A percentile compares a stretch with the other conserved stretches of the same genome.
Evolutionary conservation across 2,329 filamentous ascomycete species (phyloP).

Genomic region (Podosphaera fusca): DNA sequence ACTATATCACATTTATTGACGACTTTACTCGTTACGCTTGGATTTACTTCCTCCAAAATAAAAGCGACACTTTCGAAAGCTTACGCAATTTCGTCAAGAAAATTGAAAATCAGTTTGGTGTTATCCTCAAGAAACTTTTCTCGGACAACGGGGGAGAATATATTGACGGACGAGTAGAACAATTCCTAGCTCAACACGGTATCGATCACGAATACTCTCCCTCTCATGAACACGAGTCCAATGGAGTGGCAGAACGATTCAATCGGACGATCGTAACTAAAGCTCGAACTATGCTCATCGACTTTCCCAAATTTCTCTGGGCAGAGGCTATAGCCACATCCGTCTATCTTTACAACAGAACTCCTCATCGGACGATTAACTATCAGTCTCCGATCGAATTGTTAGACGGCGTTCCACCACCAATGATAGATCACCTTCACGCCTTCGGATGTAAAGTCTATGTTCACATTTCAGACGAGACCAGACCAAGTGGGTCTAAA

Average conservation of each 20-base stretch:
- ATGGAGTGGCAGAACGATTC: background rate
- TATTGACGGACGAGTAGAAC: background rate
- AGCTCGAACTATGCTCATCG: background rate
- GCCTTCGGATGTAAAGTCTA: background rate
- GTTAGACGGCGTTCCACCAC: background rate
- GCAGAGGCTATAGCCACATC: background rate
- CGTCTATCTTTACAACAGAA: constrained; percentile 1
- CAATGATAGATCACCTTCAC: background rate
- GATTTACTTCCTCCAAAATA: background rate
- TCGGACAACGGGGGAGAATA: no score
- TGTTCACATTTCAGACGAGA: background rate
- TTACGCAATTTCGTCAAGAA: background rate
- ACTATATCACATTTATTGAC: background rate
- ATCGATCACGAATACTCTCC: background rate
- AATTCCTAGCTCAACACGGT: background rate
- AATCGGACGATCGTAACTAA: background rate
- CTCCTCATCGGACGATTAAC: background rate
- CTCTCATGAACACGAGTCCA: background rate
- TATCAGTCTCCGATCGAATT: background rate
- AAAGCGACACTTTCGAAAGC: background rate
- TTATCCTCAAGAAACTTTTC: background rate
- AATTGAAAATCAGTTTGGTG: background rate
- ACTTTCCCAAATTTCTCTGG: no score
- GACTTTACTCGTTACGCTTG: background rate
- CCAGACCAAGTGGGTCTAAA: background rate